Evolutionary conservation across 345 rosid species (phyloP), one percentile per base, ranked within the genome.

Genomic region (Eucalyptus polybractea): DNA sequence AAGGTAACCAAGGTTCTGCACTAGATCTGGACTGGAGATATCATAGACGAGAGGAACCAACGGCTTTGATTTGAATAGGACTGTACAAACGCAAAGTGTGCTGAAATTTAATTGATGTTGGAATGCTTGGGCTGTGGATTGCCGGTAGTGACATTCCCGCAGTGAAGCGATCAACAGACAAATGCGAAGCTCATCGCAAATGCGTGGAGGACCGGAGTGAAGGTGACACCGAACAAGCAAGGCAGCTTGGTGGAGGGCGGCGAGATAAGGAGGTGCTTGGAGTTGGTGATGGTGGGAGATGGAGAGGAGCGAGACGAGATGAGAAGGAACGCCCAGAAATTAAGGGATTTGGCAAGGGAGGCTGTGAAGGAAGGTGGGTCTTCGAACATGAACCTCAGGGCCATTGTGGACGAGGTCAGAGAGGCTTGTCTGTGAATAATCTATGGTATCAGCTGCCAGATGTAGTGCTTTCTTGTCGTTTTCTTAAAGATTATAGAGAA

Each of bases 121-220:
- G 93, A 93, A 81, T 89, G 94, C 91, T 62, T 92, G 90, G 88
- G 53, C 12, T 47, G 67, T 6, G 91, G 93, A 2, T 91, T 91
- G 58, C 93, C 91, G 0, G 62, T 90, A 89, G 92, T 92, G 88
- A 88, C 80, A 10, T 87, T 72, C 54, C 94, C 92, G 5, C 92
- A 88, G 47, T 91, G 88, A 60, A n/a, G 93, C 1, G 93, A 93
- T 37, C 94, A 93, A 27, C 7, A 7, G 87, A 89, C 89, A 80
- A 91, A 92, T 14, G 90, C 93, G 14, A 93, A 86, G 91, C 80
- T 93, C 86, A 87, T 91, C 4, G 91, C 83, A 29, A 92, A 90
- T 9, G 89, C 90, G 27, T 93, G 93, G 91, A 67, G 54, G 89
- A 91, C 62, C 3, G 93, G 93, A 24, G 86, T 90, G 65, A 86